These are phyloP conservation scores for Ganoderma lucidum DNA, from an alignment of 1,284 basidiomycete genomes.

Conservation along the genomic window DNA sequence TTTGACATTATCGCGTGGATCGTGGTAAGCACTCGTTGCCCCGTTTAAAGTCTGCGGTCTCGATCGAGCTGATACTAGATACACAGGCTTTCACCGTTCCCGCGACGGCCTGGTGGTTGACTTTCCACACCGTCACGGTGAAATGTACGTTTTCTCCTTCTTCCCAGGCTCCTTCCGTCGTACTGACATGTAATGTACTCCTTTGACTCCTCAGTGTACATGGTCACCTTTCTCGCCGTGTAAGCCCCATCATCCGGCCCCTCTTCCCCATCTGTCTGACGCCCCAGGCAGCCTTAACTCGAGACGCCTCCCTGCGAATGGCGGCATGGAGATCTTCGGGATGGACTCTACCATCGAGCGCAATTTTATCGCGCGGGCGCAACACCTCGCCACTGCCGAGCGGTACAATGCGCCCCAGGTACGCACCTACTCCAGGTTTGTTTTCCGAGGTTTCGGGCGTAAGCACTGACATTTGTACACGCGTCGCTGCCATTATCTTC, in stretches of 20 bases:
- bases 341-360: background rate
- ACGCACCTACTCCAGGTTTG: too few relatives aligned
- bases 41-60: too few relatives aligned
- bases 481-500: too few relatives aligned
- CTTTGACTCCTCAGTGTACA: background rate
- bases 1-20: background rate
- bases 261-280: background rate
- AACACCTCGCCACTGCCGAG: constrained; percentile 16
- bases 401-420: constrained; percentile 16
- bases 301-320: background rate
- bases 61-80: background rate
- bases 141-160: background rate
- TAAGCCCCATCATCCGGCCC: background rate
- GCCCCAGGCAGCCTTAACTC: background rate
- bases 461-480: too few relatives aligned
- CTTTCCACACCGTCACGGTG: background rate
- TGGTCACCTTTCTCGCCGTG: constrained; percentile 7
- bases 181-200: background rate
- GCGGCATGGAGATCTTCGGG: constrained; percentile 19
- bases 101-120: background rate
- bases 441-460: too few relatives aligned
- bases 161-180: background rate
- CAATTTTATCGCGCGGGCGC: constrained; percentile 17
- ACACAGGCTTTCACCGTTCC: background rate
- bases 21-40: background rate